Evolutionary conservation across 148 eudicot genomes (phyloP).

Genomic region (Cornus suecica): DNA sequence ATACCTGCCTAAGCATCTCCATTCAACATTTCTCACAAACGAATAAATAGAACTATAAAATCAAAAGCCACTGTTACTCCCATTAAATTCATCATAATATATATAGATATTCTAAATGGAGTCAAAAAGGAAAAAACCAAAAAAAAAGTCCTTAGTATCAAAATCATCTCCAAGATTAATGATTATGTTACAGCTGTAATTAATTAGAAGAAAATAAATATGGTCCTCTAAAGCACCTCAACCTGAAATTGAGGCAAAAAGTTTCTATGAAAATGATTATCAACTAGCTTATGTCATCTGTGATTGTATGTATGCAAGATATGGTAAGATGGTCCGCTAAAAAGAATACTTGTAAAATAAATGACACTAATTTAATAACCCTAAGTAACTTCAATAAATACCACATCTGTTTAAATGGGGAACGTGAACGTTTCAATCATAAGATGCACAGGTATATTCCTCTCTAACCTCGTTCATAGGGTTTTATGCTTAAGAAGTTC

Average conservation of each 20-base stretch:
- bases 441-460: too few relatives aligned
- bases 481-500: too few relatives aligned
- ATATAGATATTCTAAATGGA: not conserved
- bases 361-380: not conserved
- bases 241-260: too few relatives aligned
- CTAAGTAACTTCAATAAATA: not conserved
- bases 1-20: not conserved
- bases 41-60: not conserved
- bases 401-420: not conserved
- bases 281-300: too few relatives aligned
- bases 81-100: not conserved
- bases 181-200: not conserved
- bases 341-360: not conserved
- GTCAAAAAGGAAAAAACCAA: too few relatives aligned
- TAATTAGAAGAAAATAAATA: not conserved
- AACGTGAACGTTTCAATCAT: too few relatives aligned
- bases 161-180: not conserved
- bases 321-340: not conserved
- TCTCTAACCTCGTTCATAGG: too few relatives aligned
- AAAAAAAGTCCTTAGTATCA: not conserved
- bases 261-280: too few relatives aligned
- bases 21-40: not conserved
- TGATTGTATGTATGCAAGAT: not conserved
- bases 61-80: not conserved
- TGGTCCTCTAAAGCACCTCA: not conserved